Evolutionary conservation across 257 asterid species (phyloP), one percentile per base, ranked within the genome.

Genomic region (Solanum pennellii): DNA sequence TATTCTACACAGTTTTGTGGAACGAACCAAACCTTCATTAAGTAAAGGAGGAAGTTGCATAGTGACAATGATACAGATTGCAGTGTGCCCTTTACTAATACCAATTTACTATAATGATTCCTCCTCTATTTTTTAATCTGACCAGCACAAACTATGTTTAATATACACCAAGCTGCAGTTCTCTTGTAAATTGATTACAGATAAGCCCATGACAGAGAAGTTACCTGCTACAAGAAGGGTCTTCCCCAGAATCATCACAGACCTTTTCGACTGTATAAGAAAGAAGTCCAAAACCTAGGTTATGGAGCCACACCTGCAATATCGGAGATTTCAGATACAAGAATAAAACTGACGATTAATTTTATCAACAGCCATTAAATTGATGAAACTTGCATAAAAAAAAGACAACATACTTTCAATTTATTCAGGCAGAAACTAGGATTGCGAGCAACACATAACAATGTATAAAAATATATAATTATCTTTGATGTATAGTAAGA

Each of bases 211-310:
- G 52, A 37, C 37, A 39, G 82, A 59, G 83, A 66, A 89, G 90
- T 88, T 90, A 91, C 99, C 99, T 96, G 98, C 99, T 94, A 90
- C 99, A 96, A 71, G 93, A 91, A 49, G 99, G 98, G 89, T 97
- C 99, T 92, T 97, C 99, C 73, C 99, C 99, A 27, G 99, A 97
- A 89, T 88, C 91, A 90, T 96, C 99, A 87, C 99, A 97, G 82
- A 95, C 93, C 90, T 89, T 92, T 93, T 97, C 99, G 18, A 87
- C 90, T 29, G 92, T 74, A 79, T 90, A 94, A 84, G 88, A 86
- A n/a, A 96, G 91, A 89, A 93, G 95, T 90, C 91, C 98, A 27
- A 91, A 80, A 75, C 93, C 93, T 31, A 87, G 29, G 72, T 86
- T 89, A 87, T 93, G 89, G 88, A 96, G 90, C 99, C 99, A 97